Conservation (phyloP, 2,329 filamentous ascomycete genomes). For the Tricladium varicosporioides region DNA sequence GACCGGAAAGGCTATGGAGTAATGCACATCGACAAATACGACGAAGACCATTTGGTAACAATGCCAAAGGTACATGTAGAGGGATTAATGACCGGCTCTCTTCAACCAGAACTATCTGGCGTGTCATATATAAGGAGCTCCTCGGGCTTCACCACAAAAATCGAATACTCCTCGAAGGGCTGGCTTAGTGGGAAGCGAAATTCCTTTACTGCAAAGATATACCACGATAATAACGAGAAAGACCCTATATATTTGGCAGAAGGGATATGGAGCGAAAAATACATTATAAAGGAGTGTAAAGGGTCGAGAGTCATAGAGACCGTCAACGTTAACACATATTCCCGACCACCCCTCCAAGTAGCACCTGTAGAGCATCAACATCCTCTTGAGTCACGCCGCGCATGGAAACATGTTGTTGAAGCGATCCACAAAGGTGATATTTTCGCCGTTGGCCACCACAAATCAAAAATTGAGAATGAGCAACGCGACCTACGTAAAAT, state of each 20-base stretch:
- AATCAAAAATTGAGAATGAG: conserved; percentile 84
- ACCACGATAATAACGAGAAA: conserved; percentile 65
- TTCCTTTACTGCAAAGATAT: conserved; percentile 74
- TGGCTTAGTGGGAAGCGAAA: conserved; percentile 97
- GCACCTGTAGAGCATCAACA: conserved; percentile 76
- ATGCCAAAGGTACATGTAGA: conserved; percentile 90
- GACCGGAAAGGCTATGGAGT: conserved; percentile 91
- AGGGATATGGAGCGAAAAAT: conserved; percentile 85
- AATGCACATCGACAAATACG: conserved; percentile 63
- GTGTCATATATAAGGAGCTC: conserved; percentile 81
- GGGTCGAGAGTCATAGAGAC: conserved; percentile 52
- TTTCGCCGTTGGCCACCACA: conserved; percentile 73
- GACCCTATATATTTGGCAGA: conserved; percentile 75
- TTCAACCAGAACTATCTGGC: conserved; percentile 87
- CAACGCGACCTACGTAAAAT: conserved; percentile 74
- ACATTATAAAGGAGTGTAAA: conserved; percentile 69
- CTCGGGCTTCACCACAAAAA: conserved; percentile 80
- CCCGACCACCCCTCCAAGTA: conserved; percentile 66
- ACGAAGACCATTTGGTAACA: conserved; percentile 77
- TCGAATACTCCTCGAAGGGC: conserved; percentile 89
- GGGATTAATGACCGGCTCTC: conserved; percentile 78
- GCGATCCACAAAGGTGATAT: conserved; percentile 81
- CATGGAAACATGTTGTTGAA: conserved; percentile 80
- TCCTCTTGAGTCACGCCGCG: conserved; percentile 79
- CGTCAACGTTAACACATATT: conserved; percentile 56